Evolutionary conservation across 2,329 filamentous ascomycete genomes (phyloP), one percentile per base, ranked within the genome.

Genomic region (Colletotrichum somersetense): DNA sequence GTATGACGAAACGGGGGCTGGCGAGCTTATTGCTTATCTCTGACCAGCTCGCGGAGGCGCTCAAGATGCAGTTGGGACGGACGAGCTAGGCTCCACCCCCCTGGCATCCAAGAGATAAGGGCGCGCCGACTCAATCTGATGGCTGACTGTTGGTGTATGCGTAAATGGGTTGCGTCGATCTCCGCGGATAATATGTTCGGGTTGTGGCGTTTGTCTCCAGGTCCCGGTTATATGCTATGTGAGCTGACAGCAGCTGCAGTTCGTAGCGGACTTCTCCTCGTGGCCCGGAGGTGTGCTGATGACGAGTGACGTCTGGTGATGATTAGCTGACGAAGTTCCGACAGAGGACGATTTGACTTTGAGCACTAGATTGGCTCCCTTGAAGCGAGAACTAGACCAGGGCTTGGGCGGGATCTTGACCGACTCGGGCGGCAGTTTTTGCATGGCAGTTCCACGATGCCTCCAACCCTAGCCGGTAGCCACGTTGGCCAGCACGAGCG

Each of bases 101-200:
- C 71, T 73, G 62, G 67, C 71, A 59, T 66, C 62, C 71, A 67
- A 72, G 71, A 73, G 71, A 73, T 73, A 73, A 73, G 71, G 26
- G 40, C 30, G 30, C 55, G 48, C 42, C 42, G 55, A 62, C 57
- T 62, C 67, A 26, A 26, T 30, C 30, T 73, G 57, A 58, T 58
- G 66, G 56, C 50, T 73, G 56, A 66, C 61, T 71, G 71, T 61
- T n/a, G 16, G 56, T 50, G 33, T 63, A 40, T 68, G 58, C 65
- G 57, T 70, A 20, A 61, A 67, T 71, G 30, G 62, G 30, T 42
- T 62, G 40, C 44, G 67, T 73, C 62, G 67, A 67, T 73, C 71
- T 62, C 67, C 67, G 42, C 62, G 67, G 71, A 42, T 30, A 18
- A 42, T 30, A 18, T 12, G 46, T 33, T 35, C 35, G n/a, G 57